Evolutionary conservation across 2,329 filamentous ascomycete genomes (phyloP).

Genomic region (Pseudopyrenochaeta lycopersici): DNA sequence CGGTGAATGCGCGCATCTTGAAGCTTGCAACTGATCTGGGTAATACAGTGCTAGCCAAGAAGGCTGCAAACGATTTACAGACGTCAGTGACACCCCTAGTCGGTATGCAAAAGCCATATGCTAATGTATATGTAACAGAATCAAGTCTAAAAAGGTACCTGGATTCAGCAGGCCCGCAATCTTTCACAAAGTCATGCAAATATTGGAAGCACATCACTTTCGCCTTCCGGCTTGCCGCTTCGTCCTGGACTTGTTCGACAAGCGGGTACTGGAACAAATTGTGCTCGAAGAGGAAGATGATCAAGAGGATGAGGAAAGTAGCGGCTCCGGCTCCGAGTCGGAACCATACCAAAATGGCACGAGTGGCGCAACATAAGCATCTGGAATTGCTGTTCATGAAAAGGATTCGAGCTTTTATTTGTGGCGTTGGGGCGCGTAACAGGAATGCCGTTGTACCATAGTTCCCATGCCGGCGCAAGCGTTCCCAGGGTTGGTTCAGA

Average conservation of each 20-base stretch:
- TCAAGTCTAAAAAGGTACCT: conserved; percentile 77
- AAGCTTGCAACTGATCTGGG: conserved; percentile 87
- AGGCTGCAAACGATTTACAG: conserved; percentile 81
- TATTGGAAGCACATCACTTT: conserved; percentile 91
- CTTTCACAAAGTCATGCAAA: conserved; percentile 83
- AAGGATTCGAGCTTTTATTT: conserved; percentile 10
- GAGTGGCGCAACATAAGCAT: conserved; percentile 23
- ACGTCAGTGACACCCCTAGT: conserved; percentile 51
- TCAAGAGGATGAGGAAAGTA: conserved; percentile 46
- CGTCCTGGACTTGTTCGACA: conserved; percentile 93
- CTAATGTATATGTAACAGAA: conserved; percentile 56
- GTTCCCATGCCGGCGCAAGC: conserved; percentile 9
- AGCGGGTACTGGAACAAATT: conserved; percentile 82
- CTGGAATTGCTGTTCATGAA: conserved; percentile 19
- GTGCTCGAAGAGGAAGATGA: conserved; percentile 77
- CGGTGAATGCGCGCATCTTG: conserved; percentile 76
- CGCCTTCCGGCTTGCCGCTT: conserved; percentile 86
- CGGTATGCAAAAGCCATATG: not conserved
- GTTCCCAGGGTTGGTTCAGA: conserved; percentile 17
- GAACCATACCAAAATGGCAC: conserved; percentile 27
- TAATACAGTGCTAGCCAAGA: conserved; percentile 91
- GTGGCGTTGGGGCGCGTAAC: conserved; percentile 25
- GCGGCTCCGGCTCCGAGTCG: conserved; percentile 44
- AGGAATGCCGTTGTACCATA: conserved; percentile 16
- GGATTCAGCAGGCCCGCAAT: conserved; percentile 79